Evolutionary conservation across 305 asterid genomes (phyloP), one percentile per base, ranked within the genome.

Genomic region (Fraxinus floribunda): DNA sequence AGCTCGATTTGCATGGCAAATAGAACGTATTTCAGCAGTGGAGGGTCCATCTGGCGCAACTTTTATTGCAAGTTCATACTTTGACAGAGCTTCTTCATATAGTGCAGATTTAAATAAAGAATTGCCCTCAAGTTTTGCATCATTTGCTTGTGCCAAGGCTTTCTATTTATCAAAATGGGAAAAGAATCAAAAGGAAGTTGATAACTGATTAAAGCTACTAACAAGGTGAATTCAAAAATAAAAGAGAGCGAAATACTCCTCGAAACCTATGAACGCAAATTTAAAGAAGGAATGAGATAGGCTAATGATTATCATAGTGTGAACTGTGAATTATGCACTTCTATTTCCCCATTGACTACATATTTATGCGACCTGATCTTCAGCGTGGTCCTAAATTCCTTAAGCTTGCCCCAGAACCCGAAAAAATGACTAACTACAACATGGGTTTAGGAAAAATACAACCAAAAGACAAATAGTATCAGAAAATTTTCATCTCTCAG

Each of bases 41-140:
- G 90, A 84, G 24, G 94, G 87, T 60, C 86, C 87, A 86, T 89
- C 92, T 10, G 94, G 88, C 13, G 88, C 93, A 85, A 85, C 80
- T 83, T 94, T 93, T 82, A 95, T 80, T n/a, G 99, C 99, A 79
- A 85, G 81, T 78, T 90, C 97, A 84, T 95, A 95, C 90, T 95
- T 94, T 1, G 83, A 76, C 85, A 92, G 87, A 2, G 98, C 99
- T 81, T 93, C 98, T 68, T 91, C 97, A 85, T 85, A 93, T 11
- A 78, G 83, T 75, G 92, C 97, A 86, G 80, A 94, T 87, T 87
- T 92, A 81, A 94, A 95, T 77, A 94, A 81, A 24, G 90, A 85
- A 81, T 94, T 93, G 70, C 99, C 99, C 86, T 95, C 97, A 73
- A 78, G 62, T 83, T 95, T 95, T 77, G 92, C 91, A 75, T 88